Base-by-base conservation (phyloP, 2,329 filamentous ascomycete species). In the Alternaria panax region DNA sequence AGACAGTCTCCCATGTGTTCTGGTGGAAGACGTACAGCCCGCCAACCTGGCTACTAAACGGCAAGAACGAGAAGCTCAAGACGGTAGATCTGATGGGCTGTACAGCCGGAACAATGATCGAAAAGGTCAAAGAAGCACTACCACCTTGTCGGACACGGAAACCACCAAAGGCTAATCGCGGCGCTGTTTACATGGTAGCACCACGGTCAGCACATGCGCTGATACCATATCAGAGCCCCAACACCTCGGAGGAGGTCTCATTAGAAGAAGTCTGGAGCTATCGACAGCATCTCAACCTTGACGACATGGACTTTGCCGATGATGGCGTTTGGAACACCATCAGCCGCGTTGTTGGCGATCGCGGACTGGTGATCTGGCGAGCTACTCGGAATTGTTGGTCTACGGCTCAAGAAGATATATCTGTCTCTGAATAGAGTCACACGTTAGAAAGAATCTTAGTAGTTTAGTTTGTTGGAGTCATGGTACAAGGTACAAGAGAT, bases 11-110 rank as follows among this genome's bases (percentile, higher is more conserved):
- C 2, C 84, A 89, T 32, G 89, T 89, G 4, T 83, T 91, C 51
- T 94, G 91, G 91, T 94, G 91, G 91, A 93, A 93, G 76, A 93
- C 91, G 1, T 93, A 93, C 74, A 91, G 88, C 74, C 91, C 91
- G 18, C 91, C 91, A 0, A 89, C 90, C 34, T 94, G 91, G 90
- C 83, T 94, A 20, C 81, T 93, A 7, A 90, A 92, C 65, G 89
- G 90, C 54, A 91, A 90, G 76, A 92, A 91, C 65, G 85, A 88
- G 66, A 84, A 90, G 9, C 79, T 93, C n/a, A 83, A 80, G 28
- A 93, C 91, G 1, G 83, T 84, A 59, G 91, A 93, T 70, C 81
- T 93, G 20, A 93, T 92, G 87, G 89, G 90, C 4, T 85, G 91
- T 79, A 82, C 85, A 38, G 88, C 88, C 7, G 82, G 85, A 2